A percentile compares a stretch with the other conserved stretches of the same genome.
Evolutionary conservation across 208 protist genomes (phyloP).

Genomic region (Crithidia expoeki): DNA sequence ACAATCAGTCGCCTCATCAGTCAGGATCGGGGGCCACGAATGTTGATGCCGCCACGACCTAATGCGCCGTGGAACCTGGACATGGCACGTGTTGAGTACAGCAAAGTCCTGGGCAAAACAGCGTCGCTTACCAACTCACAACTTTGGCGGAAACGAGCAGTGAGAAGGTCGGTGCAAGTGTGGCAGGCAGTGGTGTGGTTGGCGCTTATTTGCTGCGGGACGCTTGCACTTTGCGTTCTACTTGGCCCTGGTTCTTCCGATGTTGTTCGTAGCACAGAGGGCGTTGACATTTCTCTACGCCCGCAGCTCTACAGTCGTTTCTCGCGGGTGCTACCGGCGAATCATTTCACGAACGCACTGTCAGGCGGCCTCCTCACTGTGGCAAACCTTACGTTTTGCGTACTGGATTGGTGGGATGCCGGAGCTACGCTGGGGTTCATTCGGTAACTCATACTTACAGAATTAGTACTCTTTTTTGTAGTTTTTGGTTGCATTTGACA

Average conservation of each 20-base stretch:
- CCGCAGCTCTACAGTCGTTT: slow-evolving; percentile 30
- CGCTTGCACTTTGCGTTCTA: not conserved
- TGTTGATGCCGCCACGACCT: slow-evolving; percentile 31
- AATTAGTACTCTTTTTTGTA: slow-evolving; percentile 10
- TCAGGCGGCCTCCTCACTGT: slow-evolving; percentile 25
- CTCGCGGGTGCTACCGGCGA: slow-evolving; percentile 8
- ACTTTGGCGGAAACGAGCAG: slow-evolving; percentile 23
- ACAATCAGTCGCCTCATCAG: slow-evolving; percentile 39
- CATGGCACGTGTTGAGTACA: slow-evolving; percentile 19
- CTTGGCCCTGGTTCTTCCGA: slow-evolving; percentile 10
- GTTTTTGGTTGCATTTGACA: not conserved
- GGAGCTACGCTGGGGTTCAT: slow-evolving; percentile 24
- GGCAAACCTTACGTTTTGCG: slow-evolving; percentile 13
- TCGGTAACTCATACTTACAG: slow-evolving; percentile 5
- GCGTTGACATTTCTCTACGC: slow-evolving; percentile 29
- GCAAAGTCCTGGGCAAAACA: slow-evolving; percentile 8
- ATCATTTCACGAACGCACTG: slow-evolving; percentile 25
- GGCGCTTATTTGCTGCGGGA: not conserved
- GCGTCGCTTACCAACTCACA: slow-evolving; percentile 27
- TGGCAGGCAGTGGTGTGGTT: slow-evolving; percentile 3
- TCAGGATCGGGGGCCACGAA: slow-evolving; percentile 38
- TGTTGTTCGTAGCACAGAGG: slow-evolving; percentile 17
- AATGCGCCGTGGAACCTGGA: slow-evolving; percentile 18
- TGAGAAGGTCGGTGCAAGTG: not conserved
- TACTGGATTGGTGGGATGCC: slow-evolving; percentile 35